These are phyloP conservation scores for Bipolaris zeicola DNA, from an alignment of 2,329 filamentous ascomycete genomes.

Conservation along the genomic window DNA sequence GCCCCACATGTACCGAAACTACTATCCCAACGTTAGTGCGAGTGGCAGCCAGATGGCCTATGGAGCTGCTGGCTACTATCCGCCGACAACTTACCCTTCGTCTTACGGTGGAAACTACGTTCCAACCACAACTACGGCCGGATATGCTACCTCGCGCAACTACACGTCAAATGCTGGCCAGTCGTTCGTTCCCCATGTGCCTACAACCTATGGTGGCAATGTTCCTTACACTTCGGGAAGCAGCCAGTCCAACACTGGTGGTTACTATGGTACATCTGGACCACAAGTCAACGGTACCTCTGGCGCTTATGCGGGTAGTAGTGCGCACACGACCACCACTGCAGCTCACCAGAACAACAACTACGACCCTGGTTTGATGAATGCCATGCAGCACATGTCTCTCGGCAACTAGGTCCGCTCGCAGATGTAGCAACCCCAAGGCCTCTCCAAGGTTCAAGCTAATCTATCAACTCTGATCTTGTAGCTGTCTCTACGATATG, in stretches of 20 bases:
- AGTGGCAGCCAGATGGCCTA: conserved; percentile 43
- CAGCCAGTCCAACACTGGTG: conserved; percentile 9
- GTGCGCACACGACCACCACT: conserved; percentile 10
- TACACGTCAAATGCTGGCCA: conserved; percentile 23
- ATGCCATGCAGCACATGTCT: conserved; percentile 36
- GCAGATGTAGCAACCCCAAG: background rate
- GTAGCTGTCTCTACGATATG: background rate
- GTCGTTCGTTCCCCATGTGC: conserved; percentile 15
- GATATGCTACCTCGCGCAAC: conserved; percentile 17
- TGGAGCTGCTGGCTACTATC: conserved; percentile 38
- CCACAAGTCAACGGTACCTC: conserved; percentile 14
- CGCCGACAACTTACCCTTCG: conserved; percentile 31
- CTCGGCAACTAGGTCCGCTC: conserved; percentile 13
- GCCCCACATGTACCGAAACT: conserved; percentile 30
- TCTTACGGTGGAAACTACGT: conserved; percentile 31
- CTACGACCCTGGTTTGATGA: conserved; percentile 21
- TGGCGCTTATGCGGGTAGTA: conserved; percentile 9
- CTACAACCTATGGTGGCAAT: conserved; percentile 11
- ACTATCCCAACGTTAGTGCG: conserved; percentile 27
- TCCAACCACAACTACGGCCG: conserved; percentile 20
- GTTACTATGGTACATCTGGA: conserved; percentile 7
- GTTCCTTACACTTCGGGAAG: conserved; percentile 12
- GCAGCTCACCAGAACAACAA: conserved; percentile 17
- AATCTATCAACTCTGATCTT: background rate
- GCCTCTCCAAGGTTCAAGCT: background rate